Evolutionary conservation across 208 protist species (phyloP).

Genomic region (Wallacemonas sp.): DNA sequence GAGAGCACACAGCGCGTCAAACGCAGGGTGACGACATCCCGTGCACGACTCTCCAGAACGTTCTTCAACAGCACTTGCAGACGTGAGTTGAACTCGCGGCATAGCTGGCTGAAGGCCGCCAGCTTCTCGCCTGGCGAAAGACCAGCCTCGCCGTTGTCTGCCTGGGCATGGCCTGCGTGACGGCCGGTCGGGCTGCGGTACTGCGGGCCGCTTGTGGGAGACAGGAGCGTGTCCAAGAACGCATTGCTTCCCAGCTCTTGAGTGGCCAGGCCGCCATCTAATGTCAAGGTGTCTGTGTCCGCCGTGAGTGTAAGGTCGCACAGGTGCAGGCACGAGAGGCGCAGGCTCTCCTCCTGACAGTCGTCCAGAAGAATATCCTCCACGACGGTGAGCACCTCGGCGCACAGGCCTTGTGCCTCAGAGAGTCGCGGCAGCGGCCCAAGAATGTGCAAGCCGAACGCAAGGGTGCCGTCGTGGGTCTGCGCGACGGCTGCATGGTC

Average conservation of each 20-base stretch:
- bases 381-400: slow-evolving; percentile 38
- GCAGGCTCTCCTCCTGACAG: slow-evolving; percentile 28
- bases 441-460: slow-evolving; percentile 36
- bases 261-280: background rate
- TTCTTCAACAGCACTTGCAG: slow-evolving; percentile 44
- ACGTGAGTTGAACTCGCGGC: slow-evolving; percentile 27
- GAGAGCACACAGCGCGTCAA: slow-evolving; percentile 50
- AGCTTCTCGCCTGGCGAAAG: background rate
- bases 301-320: slow-evolving; percentile 34
- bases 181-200: background rate
- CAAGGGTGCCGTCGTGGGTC: background rate
- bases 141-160: background rate
- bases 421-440: slow-evolving; percentile 40
- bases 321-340: slow-evolving; percentile 40
- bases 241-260: slow-evolving; percentile 21
- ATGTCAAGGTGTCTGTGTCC: background rate
- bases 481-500: background rate
- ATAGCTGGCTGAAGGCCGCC: background rate
- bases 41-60: slow-evolving; percentile 19
- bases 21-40: slow-evolving; percentile 24
- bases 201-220: background rate
- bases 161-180: background rate
- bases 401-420: background rate
- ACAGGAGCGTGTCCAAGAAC: slow-evolving; percentile 33
- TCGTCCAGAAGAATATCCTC: slow-evolving; percentile 79